Evolutionary conservation across 805 yeast genomes (phyloP), one percentile per base, ranked within the genome.

Genomic region (Candida rishiriensis): DNA sequence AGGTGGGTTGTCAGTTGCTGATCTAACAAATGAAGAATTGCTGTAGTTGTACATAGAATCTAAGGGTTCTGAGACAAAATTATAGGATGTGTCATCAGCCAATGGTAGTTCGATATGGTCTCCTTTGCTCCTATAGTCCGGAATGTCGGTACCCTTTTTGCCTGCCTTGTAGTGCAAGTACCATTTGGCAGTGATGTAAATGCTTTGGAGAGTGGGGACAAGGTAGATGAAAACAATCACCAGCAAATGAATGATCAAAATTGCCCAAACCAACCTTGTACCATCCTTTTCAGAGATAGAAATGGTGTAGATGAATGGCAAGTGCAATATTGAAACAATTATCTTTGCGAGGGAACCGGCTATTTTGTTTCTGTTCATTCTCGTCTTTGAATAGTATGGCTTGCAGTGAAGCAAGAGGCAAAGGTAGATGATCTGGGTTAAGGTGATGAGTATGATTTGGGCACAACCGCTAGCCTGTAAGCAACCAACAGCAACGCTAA

Each of bases 261-360:
- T 77, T 1, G 65, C 63, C 53, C 68, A 72, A 0, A 75, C 74
- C 37, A 76, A 63, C 43, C 68, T 60, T 1, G 77, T 67, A 39
- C 78, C 55, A 0, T 53, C 44, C 3, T 57, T 51, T 44, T 72
- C 80, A n/a, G 65, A 54, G 2, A 65, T 47, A 13, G 60, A 49
- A 34, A 78, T 49, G 15, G 57, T 53, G 9, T 55, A 51, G 29
- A 77, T 63, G 44, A 64, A 75, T 1, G 79, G 73, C 9, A 76
- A 60, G 42, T 72, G 70, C 36, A 78, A 50, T 10, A 70, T 35
- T 0, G 76, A 59, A 16, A 70, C 67, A 1, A 72, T 21, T 3
- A 74, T 51, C 39, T 69, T 66, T 2, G 75, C 71, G 6, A 63
- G 36, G 3, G 71, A 69, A 7, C 70, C 52, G 26, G 68, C 55